Conservation (phyloP, 148 eudicot species). For the Drosera capensis region DNA sequence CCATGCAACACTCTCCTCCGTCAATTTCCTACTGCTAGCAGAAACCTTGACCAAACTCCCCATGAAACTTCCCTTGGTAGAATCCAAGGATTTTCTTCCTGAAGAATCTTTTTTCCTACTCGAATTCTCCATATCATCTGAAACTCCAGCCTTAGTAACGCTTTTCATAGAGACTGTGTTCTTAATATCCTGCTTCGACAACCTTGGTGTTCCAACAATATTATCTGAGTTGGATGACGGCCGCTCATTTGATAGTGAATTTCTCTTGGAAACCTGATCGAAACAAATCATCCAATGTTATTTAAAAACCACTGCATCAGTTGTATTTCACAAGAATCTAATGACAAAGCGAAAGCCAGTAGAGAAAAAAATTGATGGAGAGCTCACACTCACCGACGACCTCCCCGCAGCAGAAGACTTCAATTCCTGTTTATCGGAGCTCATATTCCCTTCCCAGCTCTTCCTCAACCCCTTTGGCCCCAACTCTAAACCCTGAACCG, state of each 20-base stretch:
- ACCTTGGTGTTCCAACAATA: constrained; percentile 22
- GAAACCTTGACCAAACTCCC: constrained; percentile 64
- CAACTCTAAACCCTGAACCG: constrained; percentile 46
- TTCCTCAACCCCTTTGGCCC: constrained; percentile 77
- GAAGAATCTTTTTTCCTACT: constrained; percentile 24
- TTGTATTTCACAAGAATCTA: neutral
- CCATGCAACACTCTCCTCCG: constrained; percentile 67
- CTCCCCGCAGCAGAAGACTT: neutral
- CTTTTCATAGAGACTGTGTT: constrained; percentile 19
- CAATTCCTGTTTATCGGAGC: constrained; percentile 27
- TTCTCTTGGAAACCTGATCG: constrained; percentile 50
- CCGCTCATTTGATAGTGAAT: constrained; percentile 35
- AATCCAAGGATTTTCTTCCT: constrained; percentile 43
- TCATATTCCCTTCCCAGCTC: constrained; percentile 91
- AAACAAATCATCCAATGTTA: constrained; percentile 4
- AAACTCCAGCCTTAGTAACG: constrained; percentile 26
- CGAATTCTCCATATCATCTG: constrained; percentile 25
- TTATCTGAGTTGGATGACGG: constrained; percentile 36
- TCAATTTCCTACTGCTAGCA: constrained; percentile 31
- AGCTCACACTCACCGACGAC: neutral
- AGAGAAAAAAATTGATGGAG: neutral
- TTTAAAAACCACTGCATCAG: constrained; percentile 3
- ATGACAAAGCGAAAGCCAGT: neutral
- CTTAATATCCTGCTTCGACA: constrained; percentile 31
- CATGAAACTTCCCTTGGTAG: constrained; percentile 36